Evolutionary conservation across 805 yeast genomes (phyloP), one percentile per base, ranked within the genome.

Genomic region (Wickerhamomyces mucosus): DNA sequence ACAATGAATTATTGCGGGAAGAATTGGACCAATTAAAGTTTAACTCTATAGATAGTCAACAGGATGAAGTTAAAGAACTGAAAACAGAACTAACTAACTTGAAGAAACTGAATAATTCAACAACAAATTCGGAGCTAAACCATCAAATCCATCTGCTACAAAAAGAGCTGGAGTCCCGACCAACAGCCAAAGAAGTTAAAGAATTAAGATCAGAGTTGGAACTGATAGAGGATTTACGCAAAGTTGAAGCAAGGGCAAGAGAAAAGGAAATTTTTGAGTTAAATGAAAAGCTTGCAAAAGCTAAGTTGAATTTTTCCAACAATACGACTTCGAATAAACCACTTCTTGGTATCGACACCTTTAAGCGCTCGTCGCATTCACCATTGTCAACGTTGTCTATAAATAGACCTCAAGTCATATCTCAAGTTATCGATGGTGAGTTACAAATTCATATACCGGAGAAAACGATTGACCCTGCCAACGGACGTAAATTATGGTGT

Each of bases 401-500:
- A 7, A 39, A 43, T 31, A 38, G 53, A 32, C 53, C 51, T 12
- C 36, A 43, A 13, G 45, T 46, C 8, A 39, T 47, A 3, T 42
- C 55, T 1, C 55, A 53, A 26, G 42, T 51, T 18, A 41, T 55
- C 23, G 56, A 50, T 38, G 60, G 59, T 2, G 53, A 50, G 2
- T 52, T 70, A 18, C 72, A 70, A 19, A 61, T 75, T 1, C 73
- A 69, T 35, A 52, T 57, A 24, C 80, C 84, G 0, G 58, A 60
- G 4, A 50, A 44, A 15, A n/a, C n/a, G n/a, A 48, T 56, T 11
- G 92, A 84, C 50, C 80, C 88, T 1, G 65, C 86, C 1, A 74
- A 73, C 3, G 95, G 95, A 2, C 66, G 88, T 27, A 60, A 60
- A 18, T 66, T 72, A 39, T 89, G 96, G 95, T 89, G 98, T 59